Base-by-base conservation (phyloP, 2,329 filamentous ascomycete species). In the Westerdykella aurantiaca region DNA sequence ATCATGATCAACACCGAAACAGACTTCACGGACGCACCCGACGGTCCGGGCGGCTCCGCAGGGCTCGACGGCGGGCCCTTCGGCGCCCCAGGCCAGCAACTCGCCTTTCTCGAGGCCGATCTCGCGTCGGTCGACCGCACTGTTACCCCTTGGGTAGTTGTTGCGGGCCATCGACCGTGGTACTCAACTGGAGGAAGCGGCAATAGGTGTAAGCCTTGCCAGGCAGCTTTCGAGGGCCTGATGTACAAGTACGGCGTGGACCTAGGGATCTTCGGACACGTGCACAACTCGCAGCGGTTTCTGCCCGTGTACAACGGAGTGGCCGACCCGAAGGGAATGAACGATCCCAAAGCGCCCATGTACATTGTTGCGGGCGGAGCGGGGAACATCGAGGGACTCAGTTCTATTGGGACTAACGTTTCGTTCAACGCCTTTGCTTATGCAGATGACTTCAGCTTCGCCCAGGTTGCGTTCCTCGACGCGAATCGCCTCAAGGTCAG, bases 241-340 rank as follows among this genome's bases (percentile, higher is more conserved):
- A 58, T 81, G 6, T 77, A 78, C 61, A 68, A 71, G 41, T 78
- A 80, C 56, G 77, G 76, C 22, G 78, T 81, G 16, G 78, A 81
- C 49, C 58, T 80, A 4, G 77, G 62, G 21, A 64, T 81, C 6
- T 78, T 79, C 49, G 78, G 78, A 2, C 78, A 81, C 53, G 74
- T 78, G 12, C 78, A 81, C 60, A 79, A 78, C 61, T 73, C 74
- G 21, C 76, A 81, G 63, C 72, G 78, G 1, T 77, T 79, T 50
- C 47, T 67, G 55, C 74, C 64, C 16, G 35, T 66, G 7, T 52
- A 53, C 46, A 53, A 61, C 34, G 39, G 43, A 6, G 44, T 44
- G 10, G 50, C 46, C 1, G 58, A 79, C 55, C 6, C 75, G 49
- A 48, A 74, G 44, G 50, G 58, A 1, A 67, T 77, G 52, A 64